Evolutionary conservation across 1,139 yeast genomes (phyloP).

Genomic region (Yamadazyma siamensis): DNA sequence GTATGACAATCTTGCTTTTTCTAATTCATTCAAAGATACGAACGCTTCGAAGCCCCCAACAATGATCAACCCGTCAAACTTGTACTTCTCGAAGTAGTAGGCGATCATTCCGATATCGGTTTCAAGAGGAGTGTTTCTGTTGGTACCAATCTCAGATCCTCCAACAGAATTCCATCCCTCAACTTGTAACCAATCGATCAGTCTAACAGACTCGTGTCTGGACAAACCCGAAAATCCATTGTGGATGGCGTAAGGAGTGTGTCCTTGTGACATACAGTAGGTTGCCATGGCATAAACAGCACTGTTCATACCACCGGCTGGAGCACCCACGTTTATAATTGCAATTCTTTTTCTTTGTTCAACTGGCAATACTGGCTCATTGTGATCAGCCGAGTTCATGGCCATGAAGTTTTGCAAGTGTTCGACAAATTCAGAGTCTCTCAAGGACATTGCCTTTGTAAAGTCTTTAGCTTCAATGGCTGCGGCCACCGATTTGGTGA

Average conservation of each 20-base stretch:
- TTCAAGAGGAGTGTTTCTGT: constrained; percentile 65
- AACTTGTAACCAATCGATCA: constrained; percentile 64
- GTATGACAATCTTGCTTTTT: constrained; percentile 57
- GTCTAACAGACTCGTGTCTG: constrained; percentile 66
- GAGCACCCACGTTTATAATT: constrained; percentile 77
- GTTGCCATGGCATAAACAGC: constrained; percentile 75
- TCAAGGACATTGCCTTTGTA: constrained; percentile 75
- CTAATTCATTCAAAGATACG: constrained; percentile 63
- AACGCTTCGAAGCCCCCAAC: constrained; percentile 85
- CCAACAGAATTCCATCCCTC: constrained; percentile 75
- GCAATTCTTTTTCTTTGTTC: constrained; percentile 62
- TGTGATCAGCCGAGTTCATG: constrained; percentile 58
- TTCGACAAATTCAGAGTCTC: constrained; percentile 72
- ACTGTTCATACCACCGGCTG: constrained; percentile 78
- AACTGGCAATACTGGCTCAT: constrained; percentile 54
- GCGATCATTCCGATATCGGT: constrained; percentile 73
- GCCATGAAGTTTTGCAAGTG: constrained; percentile 60
- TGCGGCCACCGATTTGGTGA: constrained; percentile 82
- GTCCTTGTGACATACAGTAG: constrained; percentile 74
- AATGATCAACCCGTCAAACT: constrained; percentile 68
- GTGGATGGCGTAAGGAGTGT: constrained; percentile 67
- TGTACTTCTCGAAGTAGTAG: constrained; percentile 68
- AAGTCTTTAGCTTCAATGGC: constrained; percentile 80
- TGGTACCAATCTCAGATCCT: constrained; percentile 82
- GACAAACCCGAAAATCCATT: constrained; percentile 76